phyloP scores from a whole-genome alignment of 768 basidiomycete species.

The Dioszegia hungarica region DNA sequence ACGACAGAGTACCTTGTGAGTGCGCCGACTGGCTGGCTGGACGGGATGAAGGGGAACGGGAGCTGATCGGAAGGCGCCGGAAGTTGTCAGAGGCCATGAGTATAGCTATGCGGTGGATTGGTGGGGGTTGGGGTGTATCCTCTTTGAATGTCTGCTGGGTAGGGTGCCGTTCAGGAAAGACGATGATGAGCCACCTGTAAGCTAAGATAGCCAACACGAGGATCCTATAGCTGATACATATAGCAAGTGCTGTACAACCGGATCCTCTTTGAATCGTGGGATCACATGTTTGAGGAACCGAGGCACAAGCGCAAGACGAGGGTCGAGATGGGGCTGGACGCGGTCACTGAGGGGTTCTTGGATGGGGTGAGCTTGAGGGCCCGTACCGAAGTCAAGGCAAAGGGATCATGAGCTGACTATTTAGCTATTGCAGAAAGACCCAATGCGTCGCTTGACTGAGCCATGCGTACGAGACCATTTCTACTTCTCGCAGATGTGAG shows the following conservation, averaged over 20 bases:
- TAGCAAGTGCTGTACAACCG: conserved; percentile 51
- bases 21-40: background rate
- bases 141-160: conserved; percentile 94
- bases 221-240: background rate
- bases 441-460: conserved; percentile 82
- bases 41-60: background rate
- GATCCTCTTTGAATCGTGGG: conserved; percentile 65
- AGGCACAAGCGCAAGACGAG: conserved; percentile 62
- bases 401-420: conserved; percentile 1
- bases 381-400: background rate
- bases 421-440: conserved; percentile 87
- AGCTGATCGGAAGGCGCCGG: conserved; percentile 61
- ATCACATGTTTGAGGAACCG: conserved; percentile 24
- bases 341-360: conserved; percentile 90
- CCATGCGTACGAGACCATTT: conserved; percentile 89
- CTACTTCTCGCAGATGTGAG: conserved; percentile 91
- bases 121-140: conserved; percentile 98
- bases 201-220: background rate
- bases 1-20: conserved; percentile 44
- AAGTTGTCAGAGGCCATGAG: conserved; percentile 75
- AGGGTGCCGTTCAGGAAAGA: conserved; percentile 54
- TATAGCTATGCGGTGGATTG: conserved; percentile 92
- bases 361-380: conserved; percentile 65
- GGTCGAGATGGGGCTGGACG: conserved; percentile 85
- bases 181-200: conserved; percentile 26